Conservation (phyloP, 2,329 filamentous ascomycete genomes). For the Colletotrichum simmondsii region DNA sequence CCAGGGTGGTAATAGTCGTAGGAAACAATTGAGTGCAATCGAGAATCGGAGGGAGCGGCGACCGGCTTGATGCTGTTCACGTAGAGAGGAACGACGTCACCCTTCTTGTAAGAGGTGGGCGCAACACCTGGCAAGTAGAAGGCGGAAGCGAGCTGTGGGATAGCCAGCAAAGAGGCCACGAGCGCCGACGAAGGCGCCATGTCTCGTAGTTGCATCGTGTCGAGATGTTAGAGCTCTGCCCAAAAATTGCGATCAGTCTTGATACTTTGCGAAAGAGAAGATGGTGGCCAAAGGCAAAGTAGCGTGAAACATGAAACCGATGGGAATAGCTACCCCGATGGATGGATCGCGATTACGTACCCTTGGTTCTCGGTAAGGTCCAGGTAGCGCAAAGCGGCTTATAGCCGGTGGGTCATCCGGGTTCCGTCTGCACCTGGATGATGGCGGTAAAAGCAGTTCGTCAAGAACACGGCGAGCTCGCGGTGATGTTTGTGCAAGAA, state of each 20-base stretch:
- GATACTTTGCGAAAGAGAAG: neutral
- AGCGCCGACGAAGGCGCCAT: slow-evolving; percentile 61
- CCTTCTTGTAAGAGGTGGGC: slow-evolving; percentile 87
- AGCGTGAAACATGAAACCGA: slow-evolving; percentile 21
- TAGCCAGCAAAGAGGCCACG: slow-evolving; percentile 59
- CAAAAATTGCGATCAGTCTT: neutral
- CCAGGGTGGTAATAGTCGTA: slow-evolving; percentile 94
- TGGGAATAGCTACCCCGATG: slow-evolving; percentile 21
- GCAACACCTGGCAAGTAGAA: slow-evolving; percentile 98
- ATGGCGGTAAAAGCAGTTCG: neutral
- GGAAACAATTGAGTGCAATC: slow-evolving; percentile 90
- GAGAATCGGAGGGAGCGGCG: slow-evolving; percentile 79
- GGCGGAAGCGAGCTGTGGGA: slow-evolving; percentile 69
- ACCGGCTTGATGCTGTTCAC: slow-evolving; percentile 95
- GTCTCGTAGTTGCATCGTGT: slow-evolving; percentile 57
- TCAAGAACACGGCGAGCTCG: neutral
- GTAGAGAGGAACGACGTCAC: slow-evolving; percentile 84
- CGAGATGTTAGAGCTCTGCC: neutral
- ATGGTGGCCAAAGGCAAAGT: neutral
- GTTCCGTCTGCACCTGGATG: neutral
- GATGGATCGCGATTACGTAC: slow-evolving; percentile 28
- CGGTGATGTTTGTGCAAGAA: neutral
- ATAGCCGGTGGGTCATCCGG: slow-evolving; percentile 29
- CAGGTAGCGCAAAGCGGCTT: slow-evolving; percentile 20
- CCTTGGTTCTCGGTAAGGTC: slow-evolving; percentile 17